Conservation (phyloP, 2,329 filamentous ascomycete genomes). For the Microcyclospora pomicola region DNA sequence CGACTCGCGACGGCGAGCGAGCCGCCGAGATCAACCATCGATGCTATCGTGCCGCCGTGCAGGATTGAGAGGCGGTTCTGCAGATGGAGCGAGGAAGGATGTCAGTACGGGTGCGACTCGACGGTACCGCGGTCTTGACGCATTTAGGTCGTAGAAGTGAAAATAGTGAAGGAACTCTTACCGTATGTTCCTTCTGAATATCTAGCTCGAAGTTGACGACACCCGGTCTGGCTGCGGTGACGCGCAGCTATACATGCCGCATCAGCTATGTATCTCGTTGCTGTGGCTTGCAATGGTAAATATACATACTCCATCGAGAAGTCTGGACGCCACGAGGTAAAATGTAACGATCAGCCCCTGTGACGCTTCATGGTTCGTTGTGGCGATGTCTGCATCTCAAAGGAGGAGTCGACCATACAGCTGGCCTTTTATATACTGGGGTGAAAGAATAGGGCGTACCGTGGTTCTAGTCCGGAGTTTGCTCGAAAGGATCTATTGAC, state of each 20-base stretch:
- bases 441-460: conserved; percentile 36
- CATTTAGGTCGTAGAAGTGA: neutral
- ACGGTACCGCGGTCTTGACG: too few relatives aligned
- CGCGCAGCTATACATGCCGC: conserved; percentile 41
- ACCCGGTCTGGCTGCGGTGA: conserved; percentile 51
- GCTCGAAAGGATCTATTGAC: conserved; percentile 53
- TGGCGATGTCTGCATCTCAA: neutral
- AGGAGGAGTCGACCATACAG: neutral
- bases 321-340: conserved; percentile 14
- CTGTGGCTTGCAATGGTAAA: neutral
- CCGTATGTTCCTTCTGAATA: conserved; percentile 62
- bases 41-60: conserved; percentile 67
- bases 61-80: conserved; percentile 65
- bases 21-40: conserved; percentile 55
- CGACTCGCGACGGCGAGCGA: conserved; percentile 52
- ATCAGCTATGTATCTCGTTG: conserved; percentile 4
- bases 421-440: neutral
- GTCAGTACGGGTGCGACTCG: neutral
- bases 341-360: neutral
- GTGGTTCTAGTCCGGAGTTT: conserved; percentile 77
- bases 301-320: conserved; percentile 29
- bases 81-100: neutral
- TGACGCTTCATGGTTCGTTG: neutral
- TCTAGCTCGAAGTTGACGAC: conserved; percentile 63
- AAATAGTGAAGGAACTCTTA: conserved; percentile 25